A percentile compares a stretch with the other conserved stretches of the same genome.
These are phyloP conservation scores for Trichothecium sympodiale DNA, from an alignment of 2,329 filamentous ascomycete species.

Conservation along the genomic window DNA sequence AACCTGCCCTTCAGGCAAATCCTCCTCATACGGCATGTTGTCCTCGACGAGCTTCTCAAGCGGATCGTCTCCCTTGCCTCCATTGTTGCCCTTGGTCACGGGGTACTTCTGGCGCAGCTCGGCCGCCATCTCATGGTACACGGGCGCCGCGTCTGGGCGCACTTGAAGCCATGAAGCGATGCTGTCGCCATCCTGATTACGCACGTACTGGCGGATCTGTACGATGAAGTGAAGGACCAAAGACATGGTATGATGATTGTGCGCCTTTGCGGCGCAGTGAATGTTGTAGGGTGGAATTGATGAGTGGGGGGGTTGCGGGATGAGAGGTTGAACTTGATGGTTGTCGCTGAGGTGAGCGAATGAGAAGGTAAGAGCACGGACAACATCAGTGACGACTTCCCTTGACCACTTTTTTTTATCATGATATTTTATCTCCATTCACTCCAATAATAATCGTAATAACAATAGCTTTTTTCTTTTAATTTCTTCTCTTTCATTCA, in stretches of 20 bases:
- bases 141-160: constrained; percentile 56
- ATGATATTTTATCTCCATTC: too few relatives aligned
- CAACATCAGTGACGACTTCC: too few relatives aligned
- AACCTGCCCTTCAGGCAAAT: constrained; percentile 51
- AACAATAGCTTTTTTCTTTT: too few relatives aligned
- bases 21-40: constrained; percentile 48
- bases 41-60: constrained; percentile 54
- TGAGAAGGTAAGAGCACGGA: too few relatives aligned
- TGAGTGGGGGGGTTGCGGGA: neutral
- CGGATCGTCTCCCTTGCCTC: constrained; percentile 21
- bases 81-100: constrained; percentile 1
- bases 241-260: constrained; percentile 33
- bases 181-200: constrained; percentile 49
- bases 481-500: too few relatives aligned
- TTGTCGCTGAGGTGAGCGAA: neutral
- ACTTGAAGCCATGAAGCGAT: constrained; percentile 64
- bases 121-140: constrained; percentile 55
- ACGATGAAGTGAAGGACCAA: constrained; percentile 58
- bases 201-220: constrained; percentile 46
- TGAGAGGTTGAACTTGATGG: neutral
- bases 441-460: too few relatives aligned
- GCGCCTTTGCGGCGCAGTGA: neutral
- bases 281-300: neutral
- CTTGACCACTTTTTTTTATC: too few relatives aligned
- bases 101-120: constrained; percentile 53